Evolutionary conservation across 2,329 filamentous ascomycete species (phyloP).

Genomic region (Fusarium staphyleae): DNA sequence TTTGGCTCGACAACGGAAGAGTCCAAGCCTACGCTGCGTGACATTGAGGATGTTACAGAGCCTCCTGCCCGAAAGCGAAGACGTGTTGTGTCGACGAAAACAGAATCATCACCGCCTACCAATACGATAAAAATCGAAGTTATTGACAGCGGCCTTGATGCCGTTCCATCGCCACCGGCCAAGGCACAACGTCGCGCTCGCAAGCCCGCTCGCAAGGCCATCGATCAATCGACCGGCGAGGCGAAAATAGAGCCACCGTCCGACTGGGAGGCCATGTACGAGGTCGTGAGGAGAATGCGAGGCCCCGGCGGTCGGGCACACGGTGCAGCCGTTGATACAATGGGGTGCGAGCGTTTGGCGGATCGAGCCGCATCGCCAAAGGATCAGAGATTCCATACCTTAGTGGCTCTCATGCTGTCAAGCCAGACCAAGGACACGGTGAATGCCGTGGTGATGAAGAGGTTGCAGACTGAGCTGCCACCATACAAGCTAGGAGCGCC

Average conservation of each 20-base stretch:
- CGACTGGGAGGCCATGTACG: slow-evolving; percentile 86
- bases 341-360: slow-evolving; percentile 88
- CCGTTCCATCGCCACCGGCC: slow-evolving; percentile 37
- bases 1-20: slow-evolving; percentile 43
- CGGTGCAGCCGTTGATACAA: slow-evolving; percentile 92
- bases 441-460: slow-evolving; percentile 81
- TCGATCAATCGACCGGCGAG: slow-evolving; percentile 51
- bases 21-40: slow-evolving; percentile 40
- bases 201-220: slow-evolving; percentile 56
- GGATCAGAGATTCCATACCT: slow-evolving; percentile 81
- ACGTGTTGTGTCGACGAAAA: slow-evolving; percentile 33
- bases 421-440: slow-evolving; percentile 94
- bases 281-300: slow-evolving; percentile 79
- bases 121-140: slow-evolving; percentile 51
- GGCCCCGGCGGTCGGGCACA: slow-evolving; percentile 59
- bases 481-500: slow-evolving; percentile 54
- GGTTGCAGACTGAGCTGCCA: slow-evolving; percentile 77
- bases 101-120: slow-evolving; percentile 19
- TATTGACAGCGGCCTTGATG: slow-evolving; percentile 38
- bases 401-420: slow-evolving; percentile 88
- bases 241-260: slow-evolving; percentile 65
- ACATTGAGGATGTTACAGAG: slow-evolving; percentile 65
- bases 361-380: slow-evolving; percentile 55
- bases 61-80: slow-evolving; percentile 44
- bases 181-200: slow-evolving; percentile 46